Evolutionary conservation across 257 asterid species (phyloP).

Genomic region (Coffea canephora): DNA sequence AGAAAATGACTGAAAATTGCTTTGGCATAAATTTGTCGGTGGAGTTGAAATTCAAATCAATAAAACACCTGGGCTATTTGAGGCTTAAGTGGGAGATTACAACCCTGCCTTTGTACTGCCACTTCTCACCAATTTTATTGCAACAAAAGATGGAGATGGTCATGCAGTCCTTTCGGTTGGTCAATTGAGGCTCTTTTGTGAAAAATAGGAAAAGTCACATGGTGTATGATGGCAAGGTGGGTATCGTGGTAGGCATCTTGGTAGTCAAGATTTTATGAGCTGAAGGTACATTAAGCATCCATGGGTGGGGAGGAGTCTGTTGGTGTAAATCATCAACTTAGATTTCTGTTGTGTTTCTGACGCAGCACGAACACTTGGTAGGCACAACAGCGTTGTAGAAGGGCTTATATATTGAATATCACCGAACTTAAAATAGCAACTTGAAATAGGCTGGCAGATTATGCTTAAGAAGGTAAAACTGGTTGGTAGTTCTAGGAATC

Average conservation of each 20-base stretch:
- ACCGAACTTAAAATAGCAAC: no score
- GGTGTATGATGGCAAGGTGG: not conserved
- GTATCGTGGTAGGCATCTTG: not conserved
- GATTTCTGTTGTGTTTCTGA: no score
- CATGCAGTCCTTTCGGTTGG: not conserved
- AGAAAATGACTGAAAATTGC: not conserved
- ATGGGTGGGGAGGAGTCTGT: not conserved
- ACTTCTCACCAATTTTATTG: not conserved
- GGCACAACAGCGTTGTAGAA: no score
- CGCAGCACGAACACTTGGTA: no score
- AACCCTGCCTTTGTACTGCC: not conserved
- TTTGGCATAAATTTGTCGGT: not conserved
- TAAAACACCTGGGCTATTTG: not conserved
- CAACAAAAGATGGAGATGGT: not conserved
- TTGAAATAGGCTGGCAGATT: no score
- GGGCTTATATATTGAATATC: no score
- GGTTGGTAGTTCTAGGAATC: no score
- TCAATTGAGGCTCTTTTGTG: not conserved
- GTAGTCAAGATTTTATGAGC: not conserved
- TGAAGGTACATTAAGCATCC: not conserved
- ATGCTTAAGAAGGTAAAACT: no score
- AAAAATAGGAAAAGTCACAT: not conserved
- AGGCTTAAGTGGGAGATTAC: not conserved
- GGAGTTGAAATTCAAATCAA: not conserved
- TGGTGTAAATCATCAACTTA: not conserved